Base-by-base conservation (phyloP, 768 basidiomycete species). In the Mycena albidolilacea region DNA sequence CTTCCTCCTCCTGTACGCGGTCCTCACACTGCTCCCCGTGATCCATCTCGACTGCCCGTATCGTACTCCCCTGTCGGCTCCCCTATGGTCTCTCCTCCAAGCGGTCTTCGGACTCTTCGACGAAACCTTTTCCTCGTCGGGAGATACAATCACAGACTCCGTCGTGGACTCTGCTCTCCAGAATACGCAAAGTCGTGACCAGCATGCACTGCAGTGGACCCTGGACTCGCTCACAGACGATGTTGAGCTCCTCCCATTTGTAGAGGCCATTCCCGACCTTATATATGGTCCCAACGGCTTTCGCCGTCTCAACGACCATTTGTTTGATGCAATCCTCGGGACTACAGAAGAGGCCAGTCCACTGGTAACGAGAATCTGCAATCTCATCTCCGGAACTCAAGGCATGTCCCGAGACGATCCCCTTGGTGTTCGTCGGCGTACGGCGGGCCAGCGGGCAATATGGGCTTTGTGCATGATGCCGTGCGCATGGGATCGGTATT, bases 171-270 rank as follows among this genome's bases (percentile, higher is more conserved):
- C 7, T 17, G 55, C 57, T 14, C 43, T 71, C 7, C 46, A 12
- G 30, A 30, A 30, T 30, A 30, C 30, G 30, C 30, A 30, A 30
- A 4, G 30, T 30, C 30, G 30, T 30, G 39, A 71, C 58, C 63
- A 71, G 35, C 44, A 35, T 23, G 70, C 70, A 21, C 6, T 71
- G 5, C 41, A 50, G 5, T 71, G 63, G 70, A 64, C 70, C 37
- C 21, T 71, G 19, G 39, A 59, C 12, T 57, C 70, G 7, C 46
- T 71, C 30, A 65, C 64, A 7, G 70, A 71, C 39, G 64, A 71
- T 19, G 21, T n/a, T 1, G 63, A 46, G 3, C 30, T 30, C 30
- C 30, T 30, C 30, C 30, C 30, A 30, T 30, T 30, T 30, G 30
- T 30, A 30, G 30, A 30, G 30, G 30, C 30, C 30, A 30, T 30